Evolutionary conservation across 75 land plant species (phyloP), one percentile per base, ranked within the genome.

Genomic region (Sequoia sempervirens): DNA sequence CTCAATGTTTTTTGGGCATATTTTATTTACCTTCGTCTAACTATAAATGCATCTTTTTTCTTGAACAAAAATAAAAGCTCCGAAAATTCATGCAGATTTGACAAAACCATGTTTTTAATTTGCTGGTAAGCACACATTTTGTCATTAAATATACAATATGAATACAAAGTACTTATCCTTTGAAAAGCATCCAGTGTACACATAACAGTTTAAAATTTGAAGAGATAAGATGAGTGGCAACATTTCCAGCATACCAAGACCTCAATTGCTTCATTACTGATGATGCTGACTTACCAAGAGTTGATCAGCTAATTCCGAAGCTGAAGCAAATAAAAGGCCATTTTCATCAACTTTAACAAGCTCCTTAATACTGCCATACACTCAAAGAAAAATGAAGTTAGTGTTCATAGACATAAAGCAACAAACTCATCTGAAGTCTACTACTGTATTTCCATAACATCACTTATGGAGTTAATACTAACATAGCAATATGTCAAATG

Each of bases 241-340:
- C 13, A 10, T 69, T 28, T 28, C 73, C 30, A 69, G n/a, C 11
- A 15, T 10, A 69, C 12, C 73, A 28, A 69, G 36, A 69, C 2
- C 11, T 32, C 2, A 32, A 32, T 28, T 69, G 73, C n/a, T 7
- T 23, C 34, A 30, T 69, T 23, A 69, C 30, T 69, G 34, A 69
- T 30, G 13, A 32, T 69, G 11, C 36, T 46, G 36, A 10, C 85
- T 85, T 90, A 97, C 99, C 96, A 97, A 37, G 18, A 97, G 88
- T 82, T 97, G 91, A 86, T 97, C 91, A 53, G 99, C 99, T 75
- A 95, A 89, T 85, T 97, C 98, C 46, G 98, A 95, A 61, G 99
- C 90, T 80, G 97, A 91, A 68, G 95, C 92, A 87, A 97, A 97
- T n/a, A 97, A 90, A 70, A 97, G 92, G 18, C 99, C 99, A 92